Evolutionary conservation across 2,329 filamentous ascomycete species (phyloP), one percentile per base, ranked within the genome.

Genomic region (Neofusicoccum umdonicola): DNA sequence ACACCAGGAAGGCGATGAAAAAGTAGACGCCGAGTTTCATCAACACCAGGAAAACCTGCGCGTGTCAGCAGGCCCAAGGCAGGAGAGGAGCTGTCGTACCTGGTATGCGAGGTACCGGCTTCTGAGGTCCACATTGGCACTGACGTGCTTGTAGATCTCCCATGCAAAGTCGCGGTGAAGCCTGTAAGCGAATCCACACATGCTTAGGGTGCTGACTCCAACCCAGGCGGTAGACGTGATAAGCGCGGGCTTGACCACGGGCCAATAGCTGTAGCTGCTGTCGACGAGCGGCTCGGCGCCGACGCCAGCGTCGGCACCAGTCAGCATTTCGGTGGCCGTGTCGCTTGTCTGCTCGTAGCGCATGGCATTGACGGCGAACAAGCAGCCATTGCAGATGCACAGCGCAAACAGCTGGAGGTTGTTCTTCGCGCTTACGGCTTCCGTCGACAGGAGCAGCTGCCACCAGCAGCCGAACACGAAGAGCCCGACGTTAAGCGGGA

Each of bases 371-470:
- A 68, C 68, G 1, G 67, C 39, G 7, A 69, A 67, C 3, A 73
- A 50, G 27, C 65, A 67, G 9, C 67, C 42, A 37, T 73, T 70
- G 50, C 67, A 66, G 15, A 68, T 50, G 44, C 70, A 70, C 50
- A 68, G 65, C 8, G 64, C 66, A 8, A 69, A 69, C 0, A 72
- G 44, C 57, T 73, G 71, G 8, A 72, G 64, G 39, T 69, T 69
- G 44, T 72, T 72, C 27, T 31, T 31, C 27, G 31, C 70, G 69
- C 44, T 67, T 66, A 8, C 68, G 67, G 15, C 69, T 61, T 6
- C 70, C 68, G 44, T 73, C 71, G 3, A 72, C 65, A 73, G 66
- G 7, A 64, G 34, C 4, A 67, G 34, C 47, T 72, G 68, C 63
- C 68, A 72, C 6, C 71, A n/a, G 44, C 64, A 67, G 17, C 71